These are phyloP conservation scores for Fusarium multiceps DNA, from an alignment of 2,329 filamentous ascomycete genomes.

Conservation along the genomic window DNA sequence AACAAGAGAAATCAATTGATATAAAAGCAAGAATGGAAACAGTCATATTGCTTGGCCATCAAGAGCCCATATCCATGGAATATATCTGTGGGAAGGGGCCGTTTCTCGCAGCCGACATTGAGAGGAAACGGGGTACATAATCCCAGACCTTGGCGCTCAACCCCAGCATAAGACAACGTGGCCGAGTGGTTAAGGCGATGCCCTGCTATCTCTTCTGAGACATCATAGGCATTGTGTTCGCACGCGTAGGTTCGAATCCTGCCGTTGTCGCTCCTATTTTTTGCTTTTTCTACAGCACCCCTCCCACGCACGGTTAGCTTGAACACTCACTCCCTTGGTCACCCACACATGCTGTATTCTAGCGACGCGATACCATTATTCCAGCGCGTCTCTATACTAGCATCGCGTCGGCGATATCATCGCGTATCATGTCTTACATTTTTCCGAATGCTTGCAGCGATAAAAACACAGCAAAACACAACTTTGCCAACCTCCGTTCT, in stretches of 20 bases:
- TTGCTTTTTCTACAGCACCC: background rate
- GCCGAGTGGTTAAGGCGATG: conserved; percentile 36
- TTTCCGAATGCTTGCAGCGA: too few species aligned
- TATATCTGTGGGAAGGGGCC: too few species aligned
- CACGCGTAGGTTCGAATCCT: conserved; percentile 30
- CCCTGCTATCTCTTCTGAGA: conserved; percentile 28
- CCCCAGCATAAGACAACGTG: conserved; percentile 14
- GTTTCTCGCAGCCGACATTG: too few species aligned
- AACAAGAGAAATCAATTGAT: too few species aligned
- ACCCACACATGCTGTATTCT: background rate
- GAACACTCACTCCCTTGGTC: background rate
- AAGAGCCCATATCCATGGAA: too few species aligned
- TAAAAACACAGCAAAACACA: too few species aligned
- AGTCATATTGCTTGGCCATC: too few species aligned
- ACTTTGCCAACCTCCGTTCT: too few species aligned
- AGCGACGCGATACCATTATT: background rate
- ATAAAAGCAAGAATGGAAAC: too few species aligned
- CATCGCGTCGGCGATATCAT: too few species aligned
- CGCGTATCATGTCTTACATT: too few species aligned
- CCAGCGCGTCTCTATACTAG: too few species aligned
- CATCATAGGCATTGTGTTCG: conserved; percentile 14
- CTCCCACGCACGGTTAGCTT: background rate
- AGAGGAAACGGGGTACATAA: accelerated
- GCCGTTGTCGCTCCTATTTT: conserved; percentile 18
- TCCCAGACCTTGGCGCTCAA: background rate